Evolutionary conservation across 1,284 basidiomycete species (phyloP).

Genomic region (Melampsora occidentalis): DNA sequence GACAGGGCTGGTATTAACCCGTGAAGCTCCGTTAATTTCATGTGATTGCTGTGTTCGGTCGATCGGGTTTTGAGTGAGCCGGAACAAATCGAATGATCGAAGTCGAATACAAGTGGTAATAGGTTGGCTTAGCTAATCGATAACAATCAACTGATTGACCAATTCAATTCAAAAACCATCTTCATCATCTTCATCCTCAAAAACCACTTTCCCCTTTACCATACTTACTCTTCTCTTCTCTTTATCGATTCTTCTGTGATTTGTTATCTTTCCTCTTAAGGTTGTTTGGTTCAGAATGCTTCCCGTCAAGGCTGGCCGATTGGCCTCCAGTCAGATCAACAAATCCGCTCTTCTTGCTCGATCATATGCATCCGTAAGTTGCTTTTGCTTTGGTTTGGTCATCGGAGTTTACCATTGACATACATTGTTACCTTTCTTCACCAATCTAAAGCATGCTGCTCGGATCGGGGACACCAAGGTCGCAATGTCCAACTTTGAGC

Average conservation of each 20-base stretch:
- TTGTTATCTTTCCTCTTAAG: neutral
- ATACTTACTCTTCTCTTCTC: neutral
- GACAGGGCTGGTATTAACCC: too few species aligned
- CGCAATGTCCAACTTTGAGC: constrained; percentile 82
- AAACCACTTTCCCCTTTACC: neutral
- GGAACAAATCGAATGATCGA: neutral
- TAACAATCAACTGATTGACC: too few species aligned
- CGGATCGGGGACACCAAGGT: constrained; percentile 89
- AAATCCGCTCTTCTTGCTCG: constrained; percentile 1
- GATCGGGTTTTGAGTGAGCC: neutral
- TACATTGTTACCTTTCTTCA: too few species aligned
- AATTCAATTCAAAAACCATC: neutral
- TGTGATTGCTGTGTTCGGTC: constrained; percentile 6
- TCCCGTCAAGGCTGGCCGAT: neutral
- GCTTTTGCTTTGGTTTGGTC: neutral
- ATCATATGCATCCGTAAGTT: constrained; percentile 8
- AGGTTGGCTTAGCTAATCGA: neutral
- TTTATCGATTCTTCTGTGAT: neutral
- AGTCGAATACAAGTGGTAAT: neutral
- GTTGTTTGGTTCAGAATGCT: neutral
- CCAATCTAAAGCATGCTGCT: constrained; percentile 55
- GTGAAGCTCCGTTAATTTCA: too few species aligned
- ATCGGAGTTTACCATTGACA: too few species aligned
- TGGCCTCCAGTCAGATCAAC: constrained; percentile 4
- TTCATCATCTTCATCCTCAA: neutral